Evolutionary conservation across 176 grass and related monocot species (phyloP).

Genomic region (Bothriochloa decipiens): DNA sequence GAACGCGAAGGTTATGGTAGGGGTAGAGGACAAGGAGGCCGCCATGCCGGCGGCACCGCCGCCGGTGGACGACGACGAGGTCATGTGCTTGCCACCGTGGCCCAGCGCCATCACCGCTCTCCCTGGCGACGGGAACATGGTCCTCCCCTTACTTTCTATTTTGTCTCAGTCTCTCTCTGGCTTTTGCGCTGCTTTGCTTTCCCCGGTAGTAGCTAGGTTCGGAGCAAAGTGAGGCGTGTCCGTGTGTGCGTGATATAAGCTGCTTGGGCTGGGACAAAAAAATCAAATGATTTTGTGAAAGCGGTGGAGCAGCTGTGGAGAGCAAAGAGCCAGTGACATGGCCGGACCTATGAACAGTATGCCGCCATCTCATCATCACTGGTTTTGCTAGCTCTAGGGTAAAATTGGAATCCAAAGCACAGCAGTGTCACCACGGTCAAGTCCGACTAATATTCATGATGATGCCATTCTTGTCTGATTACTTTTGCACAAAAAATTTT

Average conservation of each 20-base stretch:
- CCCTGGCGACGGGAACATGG: conserved; percentile 62
- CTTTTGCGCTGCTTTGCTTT: conserved; percentile 28
- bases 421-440: background rate
- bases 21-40: background rate
- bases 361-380: conserved; percentile 9
- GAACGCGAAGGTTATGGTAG: conserved; percentile 39
- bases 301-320: background rate
- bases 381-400: background rate
- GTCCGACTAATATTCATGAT: background rate
- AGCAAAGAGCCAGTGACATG: background rate
- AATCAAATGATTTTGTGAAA: conserved; percentile 41
- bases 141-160: background rate
- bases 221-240: conserved; percentile 5
- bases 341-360: conserved; percentile 17
- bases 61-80: conserved; percentile 1
- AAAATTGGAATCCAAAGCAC: background rate
- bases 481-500: no score
- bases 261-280: conserved; percentile 33
- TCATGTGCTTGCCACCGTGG: conserved; percentile 15
- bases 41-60: conserved; percentile 21
- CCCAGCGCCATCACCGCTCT: conserved; percentile 43
- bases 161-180: conserved; percentile 17
- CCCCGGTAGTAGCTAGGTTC: background rate
- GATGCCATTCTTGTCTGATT: background rate
- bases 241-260: conserved; percentile 18